Evolutionary conservation across 306 rosid genomes (phyloP), one percentile per base, ranked within the genome.

Genomic region (Hippophae gyantsensis): DNA sequence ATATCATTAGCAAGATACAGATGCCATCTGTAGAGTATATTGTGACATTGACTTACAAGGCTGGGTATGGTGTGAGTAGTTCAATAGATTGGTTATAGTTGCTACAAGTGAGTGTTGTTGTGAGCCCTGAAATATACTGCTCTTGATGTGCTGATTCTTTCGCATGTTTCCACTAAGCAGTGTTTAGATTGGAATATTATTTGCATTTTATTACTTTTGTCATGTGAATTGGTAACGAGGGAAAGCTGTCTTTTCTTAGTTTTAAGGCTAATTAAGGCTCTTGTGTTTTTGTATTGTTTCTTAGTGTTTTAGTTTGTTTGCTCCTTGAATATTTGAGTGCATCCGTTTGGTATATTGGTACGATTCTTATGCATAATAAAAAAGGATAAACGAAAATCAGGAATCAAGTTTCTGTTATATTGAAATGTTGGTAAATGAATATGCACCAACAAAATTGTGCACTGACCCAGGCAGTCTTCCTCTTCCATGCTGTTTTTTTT

Each of bases 161-260:
- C 25, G 48, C 52, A 10, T 42, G 44, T 57, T 47, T 57, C 4
- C 5, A 40, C 7, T 12, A 65, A 9, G 54, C 48, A 44, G 8
- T 63, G 48, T 9, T 32, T 26, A 62, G 23, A 55, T 55, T 64
- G 53, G 9, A 50, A 18, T 48, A 55, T 52, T 57, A 44, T 66
- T 52, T 53, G 14, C 53, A 25, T 49, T 25, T 8, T 23, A 49
- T 49, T 45, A 14, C 10, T 54, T 44, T 6, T 44, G 52, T 25
- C 62, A 54, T 62, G 64, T 44, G 40, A 4, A 42, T n/a, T 61
- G 6, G 23, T 9, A 54, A 58, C 52, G 27, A 42, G 57, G 43
- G 60, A 45, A 57, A 40, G 44, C 51, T 68, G 52, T 62, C 52
- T 73, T 55, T 13, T 54, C 48, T 72, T 72, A 54, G 68, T 48